Evolutionary conservation across 768 basidiomycete genomes (phyloP).

Genomic region (Tylopilus rubrobrunneus): DNA sequence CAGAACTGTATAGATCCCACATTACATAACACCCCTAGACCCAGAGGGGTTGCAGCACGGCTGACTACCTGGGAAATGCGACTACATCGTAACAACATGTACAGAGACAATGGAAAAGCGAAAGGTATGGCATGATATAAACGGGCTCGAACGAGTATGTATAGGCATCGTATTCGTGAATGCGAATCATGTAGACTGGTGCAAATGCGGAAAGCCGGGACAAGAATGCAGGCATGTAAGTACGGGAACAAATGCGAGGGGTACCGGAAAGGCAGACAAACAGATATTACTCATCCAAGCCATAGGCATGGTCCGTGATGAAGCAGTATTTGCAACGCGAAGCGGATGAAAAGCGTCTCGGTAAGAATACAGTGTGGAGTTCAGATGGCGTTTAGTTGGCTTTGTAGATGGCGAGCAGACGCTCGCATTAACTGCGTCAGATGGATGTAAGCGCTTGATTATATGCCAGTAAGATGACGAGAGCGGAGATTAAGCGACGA

Average conservation of each 20-base stretch:
- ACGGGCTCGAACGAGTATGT: conserved; percentile 11
- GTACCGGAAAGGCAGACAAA: conserved; percentile 7
- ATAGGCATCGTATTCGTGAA: conserved; percentile 15
- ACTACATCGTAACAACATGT: conserved; percentile 3
- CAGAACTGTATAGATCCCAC: conserved; percentile 29
- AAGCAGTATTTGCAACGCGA: conserved; percentile 14
- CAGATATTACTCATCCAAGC: conserved; percentile 26
- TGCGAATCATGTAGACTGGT: conserved; percentile 18
- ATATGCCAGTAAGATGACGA: conserved; percentile 28
- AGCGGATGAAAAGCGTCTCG: conserved; percentile 19
- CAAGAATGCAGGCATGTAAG: conserved; percentile 25
- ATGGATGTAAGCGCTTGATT: conserved; percentile 26
- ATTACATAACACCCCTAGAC: conserved; percentile 5
- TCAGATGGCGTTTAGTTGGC: conserved; percentile 25
- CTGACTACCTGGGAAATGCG: background rate
- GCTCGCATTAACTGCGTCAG: conserved; percentile 29
- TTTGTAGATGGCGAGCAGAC: conserved; percentile 18
- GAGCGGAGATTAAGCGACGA: conserved; percentile 4
- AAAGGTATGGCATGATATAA: conserved; percentile 3
- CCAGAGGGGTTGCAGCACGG: background rate
- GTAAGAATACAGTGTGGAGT: conserved; percentile 26
- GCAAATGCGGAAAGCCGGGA: conserved; percentile 14
- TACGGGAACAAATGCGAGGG: conserved; percentile 16
- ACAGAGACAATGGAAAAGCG: background rate
- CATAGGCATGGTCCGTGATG: conserved; percentile 30